Evolutionary conservation across 129 eudicot species (phyloP).

Genomic region (Smallanthus sonchifolius): DNA sequence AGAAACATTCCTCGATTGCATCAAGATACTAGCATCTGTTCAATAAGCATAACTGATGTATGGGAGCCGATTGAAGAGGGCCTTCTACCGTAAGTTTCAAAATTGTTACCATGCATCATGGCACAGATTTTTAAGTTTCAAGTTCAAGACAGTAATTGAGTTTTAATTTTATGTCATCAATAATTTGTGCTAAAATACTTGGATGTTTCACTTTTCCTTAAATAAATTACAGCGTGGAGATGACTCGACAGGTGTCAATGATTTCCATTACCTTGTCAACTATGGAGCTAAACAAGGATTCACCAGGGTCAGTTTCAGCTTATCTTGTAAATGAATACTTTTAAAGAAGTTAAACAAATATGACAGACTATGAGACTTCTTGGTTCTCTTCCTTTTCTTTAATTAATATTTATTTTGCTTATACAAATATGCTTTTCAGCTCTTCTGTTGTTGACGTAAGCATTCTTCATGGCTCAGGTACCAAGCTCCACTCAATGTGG

Average conservation of each 20-base stretch:
- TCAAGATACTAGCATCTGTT: conserved; percentile 82
- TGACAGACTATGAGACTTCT: not conserved
- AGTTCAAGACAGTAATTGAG: not conserved
- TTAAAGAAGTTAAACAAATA: conserved; percentile 9
- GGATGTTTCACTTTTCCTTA: conserved; percentile 20
- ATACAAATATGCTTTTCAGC: not conserved
- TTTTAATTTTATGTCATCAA: not conserved
- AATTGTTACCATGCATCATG: not conserved
- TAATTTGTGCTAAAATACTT: not conserved
- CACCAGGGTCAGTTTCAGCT: conserved; percentile 71
- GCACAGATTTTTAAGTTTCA: not conserved
- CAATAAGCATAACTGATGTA: conserved; percentile 79
- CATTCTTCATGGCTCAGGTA: conserved; percentile 50
- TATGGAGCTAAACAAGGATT: conserved; percentile 81
- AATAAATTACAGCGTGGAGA: conserved; percentile 73
- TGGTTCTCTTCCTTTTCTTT: not conserved
- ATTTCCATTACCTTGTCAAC: conserved; percentile 83
- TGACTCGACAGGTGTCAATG: conserved; percentile 92
- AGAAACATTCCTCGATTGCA: conserved; percentile 73
- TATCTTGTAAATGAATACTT: conserved; percentile 11
- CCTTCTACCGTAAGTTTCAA: conserved; percentile 73
- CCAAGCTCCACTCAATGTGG: conserved; percentile 76
- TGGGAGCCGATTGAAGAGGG: conserved; percentile 99
- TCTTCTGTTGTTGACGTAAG: not conserved
- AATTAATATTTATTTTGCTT: not conserved